Evolutionary conservation across 129 eudicot genomes (phyloP).

Genomic region (Glebionis coronaria): DNA sequence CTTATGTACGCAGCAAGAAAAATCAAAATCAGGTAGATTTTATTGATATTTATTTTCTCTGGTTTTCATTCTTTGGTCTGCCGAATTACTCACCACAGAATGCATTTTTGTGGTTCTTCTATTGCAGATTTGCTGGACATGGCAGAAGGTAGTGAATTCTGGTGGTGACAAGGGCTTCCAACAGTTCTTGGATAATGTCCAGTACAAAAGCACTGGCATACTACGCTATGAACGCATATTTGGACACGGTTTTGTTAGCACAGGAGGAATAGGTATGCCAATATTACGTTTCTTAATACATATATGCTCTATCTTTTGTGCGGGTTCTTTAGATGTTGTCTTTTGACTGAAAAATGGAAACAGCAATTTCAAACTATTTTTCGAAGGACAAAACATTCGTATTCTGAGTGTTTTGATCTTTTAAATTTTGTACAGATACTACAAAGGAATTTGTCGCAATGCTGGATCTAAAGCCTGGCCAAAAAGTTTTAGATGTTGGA

Average conservation of each 20-base stretch:
- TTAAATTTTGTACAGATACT: slow-evolving; percentile 55
- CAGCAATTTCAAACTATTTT: too few relatives aligned
- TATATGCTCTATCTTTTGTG: neutral
- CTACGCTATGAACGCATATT: slow-evolving; percentile 92
- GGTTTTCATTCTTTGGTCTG: neutral
- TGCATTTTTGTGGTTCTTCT: slow-evolving; percentile 8
- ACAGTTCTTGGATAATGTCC: slow-evolving; percentile 79
- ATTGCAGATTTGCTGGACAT: slow-evolving; percentile 89
- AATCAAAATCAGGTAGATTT: slow-evolving; percentile 82
- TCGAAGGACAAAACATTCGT: too few relatives aligned
- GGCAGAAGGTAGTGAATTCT: slow-evolving; percentile 84
- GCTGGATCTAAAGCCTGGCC: slow-evolving; percentile 92
- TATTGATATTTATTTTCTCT: neutral
- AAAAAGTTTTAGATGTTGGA: slow-evolving; percentile 94
- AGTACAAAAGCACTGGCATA: slow-evolving; percentile 80
- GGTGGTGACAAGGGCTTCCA: slow-evolving; percentile 76
- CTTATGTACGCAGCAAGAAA: slow-evolving; percentile 90
- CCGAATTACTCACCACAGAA: neutral
- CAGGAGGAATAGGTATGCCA: slow-evolving; percentile 86
- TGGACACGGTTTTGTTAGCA: slow-evolving; percentile 92
- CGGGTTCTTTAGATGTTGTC: neutral
- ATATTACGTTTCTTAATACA: neutral
- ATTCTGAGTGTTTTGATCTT: neutral
- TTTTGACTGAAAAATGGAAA: neutral
- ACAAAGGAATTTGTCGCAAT: slow-evolving; percentile 82